These are phyloP conservation scores for Dendrobium chrysotoxum DNA, from an alignment of 106 monocot species.

Conservation along the genomic window DNA sequence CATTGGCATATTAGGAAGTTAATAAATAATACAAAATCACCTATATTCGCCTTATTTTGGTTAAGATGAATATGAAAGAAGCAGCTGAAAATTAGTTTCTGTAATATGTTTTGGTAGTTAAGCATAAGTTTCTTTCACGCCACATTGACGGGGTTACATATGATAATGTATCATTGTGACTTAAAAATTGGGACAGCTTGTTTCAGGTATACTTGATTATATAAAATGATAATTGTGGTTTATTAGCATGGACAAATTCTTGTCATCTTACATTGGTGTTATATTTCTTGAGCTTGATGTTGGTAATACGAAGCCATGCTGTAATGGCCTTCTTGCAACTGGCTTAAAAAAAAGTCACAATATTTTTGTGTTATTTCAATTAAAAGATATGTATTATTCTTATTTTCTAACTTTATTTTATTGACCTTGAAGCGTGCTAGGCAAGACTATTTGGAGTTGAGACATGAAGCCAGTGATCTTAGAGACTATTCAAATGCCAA, in stretches of 20 bases:
- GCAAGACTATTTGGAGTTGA: constrained; percentile 82
- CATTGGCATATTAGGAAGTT: neutral
- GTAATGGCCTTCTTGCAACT: neutral
- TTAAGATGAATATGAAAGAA: neutral
- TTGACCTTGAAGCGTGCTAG: constrained; percentile 49
- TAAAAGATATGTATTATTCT: no score
- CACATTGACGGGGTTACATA: neutral
- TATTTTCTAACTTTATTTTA: neutral
- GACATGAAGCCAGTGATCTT: constrained; percentile 88
- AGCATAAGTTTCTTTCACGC: neutral
- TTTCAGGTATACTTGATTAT: no score
- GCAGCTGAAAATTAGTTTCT: neutral
- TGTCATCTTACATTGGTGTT: neutral
- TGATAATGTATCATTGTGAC: neutral
- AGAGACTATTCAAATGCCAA: constrained; percentile 91
- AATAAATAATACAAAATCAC: neutral
- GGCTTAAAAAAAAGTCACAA: neutral
- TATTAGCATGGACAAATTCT: neutral
- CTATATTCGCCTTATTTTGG: neutral
- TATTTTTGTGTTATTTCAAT: no score
- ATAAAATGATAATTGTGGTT: neutral
- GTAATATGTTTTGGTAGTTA: neutral
- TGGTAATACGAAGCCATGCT: neutral
- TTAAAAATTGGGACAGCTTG: neutral
- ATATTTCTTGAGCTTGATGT: no score